These are phyloP conservation scores for Candida tetrigidarum DNA, from an alignment of 1,139 yeast genomes.

Conservation along the genomic window DNA sequence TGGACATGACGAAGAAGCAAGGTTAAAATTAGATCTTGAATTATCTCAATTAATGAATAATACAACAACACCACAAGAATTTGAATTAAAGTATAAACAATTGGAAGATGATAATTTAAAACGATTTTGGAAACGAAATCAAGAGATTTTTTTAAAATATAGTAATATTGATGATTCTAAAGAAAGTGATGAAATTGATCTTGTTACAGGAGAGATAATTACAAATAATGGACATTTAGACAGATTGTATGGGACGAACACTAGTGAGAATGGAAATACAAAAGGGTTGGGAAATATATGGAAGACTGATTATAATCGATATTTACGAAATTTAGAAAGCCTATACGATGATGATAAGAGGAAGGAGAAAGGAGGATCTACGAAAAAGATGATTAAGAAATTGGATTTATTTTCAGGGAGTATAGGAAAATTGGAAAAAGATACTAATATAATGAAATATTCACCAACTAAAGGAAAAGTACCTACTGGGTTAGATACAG, in stretches of 20 bases:
- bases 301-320: slow-evolving; percentile 26
- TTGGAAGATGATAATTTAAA: slow-evolving; percentile 32
- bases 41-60: slow-evolving; percentile 8
- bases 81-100: slow-evolving; percentile 23
- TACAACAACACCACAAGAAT: background rate
- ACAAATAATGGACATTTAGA: slow-evolving; percentile 68
- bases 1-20: background rate
- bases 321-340: slow-evolving; percentile 17
- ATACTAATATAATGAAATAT: slow-evolving; percentile 6
- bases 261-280: slow-evolving; percentile 9
- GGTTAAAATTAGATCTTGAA: slow-evolving; percentile 1
- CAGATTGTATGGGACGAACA: slow-evolving; percentile 29
- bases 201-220: slow-evolving; percentile 60
- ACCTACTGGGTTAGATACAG: slow-evolving; percentile 9
- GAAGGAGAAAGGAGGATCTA: slow-evolving; percentile 20
- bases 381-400: slow-evolving; percentile 25
- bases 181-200: slow-evolving; percentile 70
- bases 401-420: slow-evolving; percentile 9
- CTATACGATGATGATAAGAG: slow-evolving; percentile 1
- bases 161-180: slow-evolving; percentile 48
- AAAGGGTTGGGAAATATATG: slow-evolving; percentile 23
- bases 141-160: slow-evolving; percentile 56
- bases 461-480: slow-evolving; percentile 20
- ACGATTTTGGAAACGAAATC: slow-evolving; percentile 53
- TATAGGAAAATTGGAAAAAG: background rate